Conservation (phyloP, 176 grass and related monocot genomes). For the Pontederia paniculata region DNA sequence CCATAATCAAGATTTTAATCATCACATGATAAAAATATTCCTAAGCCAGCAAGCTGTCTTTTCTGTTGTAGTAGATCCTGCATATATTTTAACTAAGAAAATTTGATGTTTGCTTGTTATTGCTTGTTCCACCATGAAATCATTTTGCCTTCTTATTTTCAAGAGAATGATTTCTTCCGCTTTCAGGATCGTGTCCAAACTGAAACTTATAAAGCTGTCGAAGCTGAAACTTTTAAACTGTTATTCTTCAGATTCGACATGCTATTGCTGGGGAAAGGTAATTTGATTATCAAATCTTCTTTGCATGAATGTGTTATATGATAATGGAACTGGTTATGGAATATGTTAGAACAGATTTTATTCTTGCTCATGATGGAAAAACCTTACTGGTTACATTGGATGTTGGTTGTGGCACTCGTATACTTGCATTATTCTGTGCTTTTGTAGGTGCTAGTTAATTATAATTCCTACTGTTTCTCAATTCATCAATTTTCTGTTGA, state of each 20-base stretch:
- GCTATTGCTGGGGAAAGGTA: conserved; percentile 89
- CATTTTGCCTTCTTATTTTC: background rate
- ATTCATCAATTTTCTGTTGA: conserved; percentile 2
- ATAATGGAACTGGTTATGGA: conserved; percentile 15
- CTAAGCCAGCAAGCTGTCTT: no score
- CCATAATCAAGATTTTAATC: no score
- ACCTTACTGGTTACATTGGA: conserved; percentile 73
- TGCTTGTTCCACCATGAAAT: no score
- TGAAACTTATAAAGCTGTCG: no score
- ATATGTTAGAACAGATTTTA: conserved; percentile 8
- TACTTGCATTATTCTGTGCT: conserved; percentile 97
- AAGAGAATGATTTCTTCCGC: conserved; percentile 24
- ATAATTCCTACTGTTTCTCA: conserved; percentile 5
- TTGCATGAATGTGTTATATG: conserved; percentile 6
- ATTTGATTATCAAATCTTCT: conserved; percentile 8
- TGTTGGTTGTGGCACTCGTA: conserved; percentile 90
- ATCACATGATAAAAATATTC: no score
- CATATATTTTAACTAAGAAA: no score
- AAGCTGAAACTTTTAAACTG: conserved; percentile 75
- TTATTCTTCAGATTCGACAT: conserved; percentile 75
- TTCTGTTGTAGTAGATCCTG: no score
- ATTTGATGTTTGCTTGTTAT: no score
- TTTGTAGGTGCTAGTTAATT: conserved; percentile 76
- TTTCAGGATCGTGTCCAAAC: conserved; percentile 87
- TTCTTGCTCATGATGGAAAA: background rate